Percentiles rank a stretch among this genome's conserved stretches.
phyloP scores from a whole-genome alignment of 148 eudicot species.

The Arbutus unedo region DNA sequence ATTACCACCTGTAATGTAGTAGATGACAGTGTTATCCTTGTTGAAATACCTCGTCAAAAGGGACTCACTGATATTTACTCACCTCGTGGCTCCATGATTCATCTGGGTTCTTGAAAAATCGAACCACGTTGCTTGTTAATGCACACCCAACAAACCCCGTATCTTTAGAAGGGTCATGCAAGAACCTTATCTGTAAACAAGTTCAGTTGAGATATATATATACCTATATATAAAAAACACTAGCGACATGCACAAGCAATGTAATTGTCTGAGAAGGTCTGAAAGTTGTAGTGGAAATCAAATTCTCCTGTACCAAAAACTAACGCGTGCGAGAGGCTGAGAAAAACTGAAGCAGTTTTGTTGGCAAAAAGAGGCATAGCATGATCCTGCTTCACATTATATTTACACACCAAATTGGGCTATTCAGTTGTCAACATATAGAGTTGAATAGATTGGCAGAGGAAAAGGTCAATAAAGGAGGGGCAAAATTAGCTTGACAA shows the following conservation, averaged over 20 bases:
- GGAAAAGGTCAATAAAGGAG: not conserved
- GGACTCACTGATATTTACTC: constrained; percentile 10
- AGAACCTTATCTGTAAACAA: constrained; percentile 71
- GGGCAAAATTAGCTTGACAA: not conserved
- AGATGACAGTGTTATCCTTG: not conserved
- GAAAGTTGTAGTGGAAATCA: not conserved
- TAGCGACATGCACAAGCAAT: not conserved
- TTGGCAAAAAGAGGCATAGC: not conserved
- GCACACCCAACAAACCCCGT: constrained; percentile 96
- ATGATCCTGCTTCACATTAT: not conserved
- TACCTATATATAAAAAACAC: not conserved
- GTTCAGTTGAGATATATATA: not conserved
- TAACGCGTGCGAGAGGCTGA: not conserved
- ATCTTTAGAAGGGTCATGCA: constrained; percentile 91
- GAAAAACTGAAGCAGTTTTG: not conserved
- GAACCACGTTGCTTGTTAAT: constrained; percentile 89
- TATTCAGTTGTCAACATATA: not conserved
- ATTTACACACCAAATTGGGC: not conserved
- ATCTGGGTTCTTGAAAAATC: constrained; percentile 78
- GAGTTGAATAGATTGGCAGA: not conserved
- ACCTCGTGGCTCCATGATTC: constrained; percentile 94
- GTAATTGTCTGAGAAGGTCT: not conserved
- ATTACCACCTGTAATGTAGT: constrained; percentile 46
- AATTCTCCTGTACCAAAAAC: not conserved
- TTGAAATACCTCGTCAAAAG: not conserved